phyloP scores from a whole-genome alignment of 2,329 filamentous ascomycete genomes.

The Aspergillus unguis region DNA sequence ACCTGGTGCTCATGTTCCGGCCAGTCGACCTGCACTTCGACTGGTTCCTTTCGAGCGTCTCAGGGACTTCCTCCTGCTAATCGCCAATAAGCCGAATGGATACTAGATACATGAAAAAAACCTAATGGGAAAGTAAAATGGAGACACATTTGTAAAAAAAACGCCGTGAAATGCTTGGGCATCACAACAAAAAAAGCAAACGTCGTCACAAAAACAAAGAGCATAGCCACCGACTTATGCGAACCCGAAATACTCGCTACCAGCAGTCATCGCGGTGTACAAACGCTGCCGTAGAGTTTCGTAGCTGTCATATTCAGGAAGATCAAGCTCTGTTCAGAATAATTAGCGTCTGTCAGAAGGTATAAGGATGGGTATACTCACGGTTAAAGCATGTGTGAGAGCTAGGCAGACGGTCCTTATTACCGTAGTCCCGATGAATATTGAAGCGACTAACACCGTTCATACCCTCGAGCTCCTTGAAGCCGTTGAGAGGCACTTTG shows the following conservation, averaged over 20 bases:
- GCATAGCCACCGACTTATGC: slow-evolving; percentile 56
- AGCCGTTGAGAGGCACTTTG: slow-evolving; percentile 96
- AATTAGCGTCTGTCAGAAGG: slow-evolving; percentile 32
- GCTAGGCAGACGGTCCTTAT: slow-evolving; percentile 90
- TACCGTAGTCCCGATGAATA: slow-evolving; percentile 96
- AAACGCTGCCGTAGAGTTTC: slow-evolving; percentile 82
- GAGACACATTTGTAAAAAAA: slow-evolving; percentile 23
- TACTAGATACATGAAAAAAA: slow-evolving; percentile 21
- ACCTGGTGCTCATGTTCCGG: slow-evolving; percentile 4
- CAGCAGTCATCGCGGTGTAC: slow-evolving; percentile 94
- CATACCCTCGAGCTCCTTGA: slow-evolving; percentile 99
- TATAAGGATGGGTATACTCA: slow-evolving; percentile 54
- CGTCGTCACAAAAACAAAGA: slow-evolving; percentile 2
- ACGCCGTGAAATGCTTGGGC: slow-evolving; percentile 38
- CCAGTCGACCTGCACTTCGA: slow-evolving; percentile 44
- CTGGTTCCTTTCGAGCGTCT: slow-evolving; percentile 10
- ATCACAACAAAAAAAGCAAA: slow-evolving; percentile 18
- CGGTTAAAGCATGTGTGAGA: slow-evolving; percentile 99
- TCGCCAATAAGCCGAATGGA: slow-evolving; percentile 15
- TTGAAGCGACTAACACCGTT: slow-evolving; percentile 98
- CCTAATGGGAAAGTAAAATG: slow-evolving; percentile 16
- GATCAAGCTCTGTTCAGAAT: slow-evolving; percentile 72
- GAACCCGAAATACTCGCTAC: slow-evolving; percentile 96
- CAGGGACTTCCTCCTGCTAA: slow-evolving; percentile 4
- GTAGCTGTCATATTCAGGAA: slow-evolving; percentile 97